Percentiles rank a stretch among this genome's conserved stretches.
These are phyloP conservation scores for Aspergillus olivimuriae DNA, from an alignment of 495 filamentous ascomycete genomes.

Conservation along the genomic window DNA sequence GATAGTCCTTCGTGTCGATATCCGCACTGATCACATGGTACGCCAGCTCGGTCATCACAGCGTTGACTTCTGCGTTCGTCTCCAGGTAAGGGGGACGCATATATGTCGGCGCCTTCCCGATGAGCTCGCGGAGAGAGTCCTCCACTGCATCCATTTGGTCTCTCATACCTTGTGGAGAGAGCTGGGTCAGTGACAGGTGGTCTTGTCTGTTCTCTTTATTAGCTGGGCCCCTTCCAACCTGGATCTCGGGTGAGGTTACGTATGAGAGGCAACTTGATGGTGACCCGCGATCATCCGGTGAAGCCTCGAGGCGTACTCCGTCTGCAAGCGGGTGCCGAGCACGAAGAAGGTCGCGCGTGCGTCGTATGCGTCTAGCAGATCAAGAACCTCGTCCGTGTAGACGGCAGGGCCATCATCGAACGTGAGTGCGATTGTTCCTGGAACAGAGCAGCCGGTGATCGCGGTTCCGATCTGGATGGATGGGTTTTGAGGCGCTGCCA, in stretches of 20 bases:
- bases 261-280: conserved; percentile 73
- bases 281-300: no score
- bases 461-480: conserved; percentile 44
- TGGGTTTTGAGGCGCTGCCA: no score
- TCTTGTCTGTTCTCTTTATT: not conserved
- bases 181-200: conserved; percentile 59
- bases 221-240: no score
- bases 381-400: conserved; percentile 58
- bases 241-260: conserved; percentile 38
- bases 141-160: conserved; percentile 66
- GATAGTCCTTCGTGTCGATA: conserved; percentile 43
- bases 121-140: conserved; percentile 58
- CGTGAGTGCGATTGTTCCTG: conserved; percentile 61
- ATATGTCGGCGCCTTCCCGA: conserved; percentile 71
- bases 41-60: conserved; percentile 25
- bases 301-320: no score
- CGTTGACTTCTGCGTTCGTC: conserved; percentile 21
- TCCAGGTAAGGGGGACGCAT: conserved; percentile 47
- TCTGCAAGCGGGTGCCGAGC: conserved; percentile 62
- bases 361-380: conserved; percentile 52
- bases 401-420: conserved; percentile 70
- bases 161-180: conserved; percentile 44
- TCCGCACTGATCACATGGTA: conserved; percentile 40
- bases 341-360: conserved; percentile 71
- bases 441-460: conserved; percentile 53